phyloP scores from a whole-genome alignment of 2,329 filamentous ascomycete species.

The Scedosporium dehoogii region DNA sequence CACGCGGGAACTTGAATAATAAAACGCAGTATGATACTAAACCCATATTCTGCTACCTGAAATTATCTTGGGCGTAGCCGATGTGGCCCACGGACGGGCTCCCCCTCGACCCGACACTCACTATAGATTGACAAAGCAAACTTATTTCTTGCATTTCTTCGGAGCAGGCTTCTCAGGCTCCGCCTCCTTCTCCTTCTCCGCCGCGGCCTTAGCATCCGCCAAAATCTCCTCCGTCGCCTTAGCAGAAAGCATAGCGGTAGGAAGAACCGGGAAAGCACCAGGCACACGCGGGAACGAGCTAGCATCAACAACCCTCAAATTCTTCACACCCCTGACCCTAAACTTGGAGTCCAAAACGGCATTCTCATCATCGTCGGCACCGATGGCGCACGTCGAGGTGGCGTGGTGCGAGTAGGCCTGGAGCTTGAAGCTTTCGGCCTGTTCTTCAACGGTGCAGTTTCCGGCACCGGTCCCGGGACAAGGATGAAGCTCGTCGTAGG shows the following conservation, averaged over 20 bases:
- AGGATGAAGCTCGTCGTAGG: constrained; percentile 11
- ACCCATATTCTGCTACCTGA: no score
- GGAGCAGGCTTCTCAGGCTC: neutral
- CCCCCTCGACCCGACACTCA: no score
- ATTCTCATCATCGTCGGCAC: constrained; percentile 36
- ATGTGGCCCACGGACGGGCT: no score
- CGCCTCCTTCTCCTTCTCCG: neutral
- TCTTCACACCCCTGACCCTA: constrained; percentile 42
- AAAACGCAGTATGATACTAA: no score
- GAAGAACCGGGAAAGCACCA: constrained; percentile 37
- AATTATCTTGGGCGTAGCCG: no score
- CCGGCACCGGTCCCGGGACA: constrained; percentile 11
- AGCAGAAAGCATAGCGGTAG: constrained; percentile 45
- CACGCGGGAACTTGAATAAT: no score
- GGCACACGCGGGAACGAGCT: constrained; percentile 39
- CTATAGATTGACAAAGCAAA: no score
- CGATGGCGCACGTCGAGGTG: constrained; percentile 44
- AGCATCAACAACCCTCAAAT: constrained; percentile 50
- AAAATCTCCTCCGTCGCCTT: constrained; percentile 30
- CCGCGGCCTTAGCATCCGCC: neutral
- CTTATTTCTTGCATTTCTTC: neutral
- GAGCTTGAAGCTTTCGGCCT: constrained; percentile 29
- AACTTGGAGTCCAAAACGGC: constrained; percentile 48
- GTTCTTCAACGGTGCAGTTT: constrained; percentile 21
- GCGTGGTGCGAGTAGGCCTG: constrained; percentile 47